These are phyloP conservation scores for Fusarium albidum DNA, from an alignment of 2,329 filamentous ascomycete species.

Conservation along the genomic window DNA sequence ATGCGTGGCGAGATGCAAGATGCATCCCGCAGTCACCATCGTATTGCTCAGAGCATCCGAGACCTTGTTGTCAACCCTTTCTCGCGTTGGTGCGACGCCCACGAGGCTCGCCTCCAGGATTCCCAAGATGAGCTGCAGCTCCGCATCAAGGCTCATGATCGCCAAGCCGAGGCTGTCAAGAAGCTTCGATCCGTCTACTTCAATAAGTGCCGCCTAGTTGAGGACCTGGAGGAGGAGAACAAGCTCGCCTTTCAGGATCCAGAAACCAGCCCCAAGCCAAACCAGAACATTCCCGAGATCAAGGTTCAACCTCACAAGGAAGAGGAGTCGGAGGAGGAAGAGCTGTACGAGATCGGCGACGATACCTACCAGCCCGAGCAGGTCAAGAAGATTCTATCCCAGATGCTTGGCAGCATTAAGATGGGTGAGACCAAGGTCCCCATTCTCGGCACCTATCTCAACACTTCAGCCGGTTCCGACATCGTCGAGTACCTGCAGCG, in stretches of 20 bases:
- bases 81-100: conserved; percentile 93
- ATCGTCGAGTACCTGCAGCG: conserved; percentile 96
- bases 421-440: conserved; percentile 93
- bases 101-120: conserved; percentile 88
- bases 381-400: conserved; percentile 86
- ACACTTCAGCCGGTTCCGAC: conserved; percentile 89
- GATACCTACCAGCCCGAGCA: conserved; percentile 85
- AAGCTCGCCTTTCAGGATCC: conserved; percentile 97
- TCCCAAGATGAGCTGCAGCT: conserved; percentile 93
- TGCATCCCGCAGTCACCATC: conserved; percentile 87
- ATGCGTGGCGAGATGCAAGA: conserved; percentile 93
- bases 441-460: conserved; percentile 93
- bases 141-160: conserved; percentile 91
- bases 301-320: conserved; percentile 78
- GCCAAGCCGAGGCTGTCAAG: conserved; percentile 87
- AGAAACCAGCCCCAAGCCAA: conserved; percentile 69
- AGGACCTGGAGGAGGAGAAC: conserved; percentile 98
- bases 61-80: conserved; percentile 96
- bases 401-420: conserved; percentile 87
- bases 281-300: conserved; percentile 78
- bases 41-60: conserved; percentile 95
- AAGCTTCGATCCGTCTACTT: conserved; percentile 97
- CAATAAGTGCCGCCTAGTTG: conserved; percentile 96
- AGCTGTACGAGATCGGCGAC: conserved; percentile 90
- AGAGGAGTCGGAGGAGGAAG: conserved; percentile 76